Conservation (phyloP, 2,329 filamentous ascomycete genomes). For the Didymella arachidicola region DNA sequence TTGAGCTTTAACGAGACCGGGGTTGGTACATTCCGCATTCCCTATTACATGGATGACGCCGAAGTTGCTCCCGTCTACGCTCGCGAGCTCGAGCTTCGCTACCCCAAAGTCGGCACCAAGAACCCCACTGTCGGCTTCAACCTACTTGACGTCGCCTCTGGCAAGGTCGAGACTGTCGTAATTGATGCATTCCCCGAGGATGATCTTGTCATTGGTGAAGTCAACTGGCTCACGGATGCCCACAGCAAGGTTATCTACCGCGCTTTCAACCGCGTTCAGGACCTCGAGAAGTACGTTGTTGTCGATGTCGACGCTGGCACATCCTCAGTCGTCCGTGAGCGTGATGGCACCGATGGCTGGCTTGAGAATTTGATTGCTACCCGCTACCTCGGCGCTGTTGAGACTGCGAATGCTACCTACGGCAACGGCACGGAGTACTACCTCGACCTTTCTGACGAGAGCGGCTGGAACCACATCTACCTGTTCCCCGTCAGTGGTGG, state of each 20-base stretch:
- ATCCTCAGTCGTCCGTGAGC: conserved; percentile 61
- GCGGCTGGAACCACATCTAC: conserved; percentile 72
- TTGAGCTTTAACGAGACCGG: conserved; percentile 70
- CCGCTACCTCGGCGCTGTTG: conserved; percentile 59
- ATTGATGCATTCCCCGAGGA: conserved; percentile 66
- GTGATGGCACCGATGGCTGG: conserved; percentile 68
- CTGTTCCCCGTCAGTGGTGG: conserved; percentile 67
- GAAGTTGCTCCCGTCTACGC: conserved; percentile 68
- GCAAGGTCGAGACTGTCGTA: conserved; percentile 56
- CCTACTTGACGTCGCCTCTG: conserved; percentile 62
- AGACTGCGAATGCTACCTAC: conserved; percentile 45
- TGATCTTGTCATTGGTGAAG: conserved; percentile 71
- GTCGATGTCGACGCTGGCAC: conserved; percentile 61
- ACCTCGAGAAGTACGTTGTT: conserved; percentile 67
- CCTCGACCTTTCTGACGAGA: conserved; percentile 71
- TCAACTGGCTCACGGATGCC: conserved; percentile 70
- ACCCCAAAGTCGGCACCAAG: conserved; percentile 73
- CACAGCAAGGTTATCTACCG: conserved; percentile 70
- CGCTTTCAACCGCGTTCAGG: conserved; percentile 73
- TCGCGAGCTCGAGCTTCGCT: conserved; percentile 67
- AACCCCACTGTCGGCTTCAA: conserved; percentile 71
- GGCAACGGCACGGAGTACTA: conserved; percentile 61
- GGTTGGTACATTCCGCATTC: conserved; percentile 70
- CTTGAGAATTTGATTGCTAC: conserved; percentile 67
- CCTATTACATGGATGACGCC: conserved; percentile 70